These are phyloP conservation scores for Trichosanthes truncata DNA, from an alignment of 306 rosid species.

Conservation along the genomic window DNA sequence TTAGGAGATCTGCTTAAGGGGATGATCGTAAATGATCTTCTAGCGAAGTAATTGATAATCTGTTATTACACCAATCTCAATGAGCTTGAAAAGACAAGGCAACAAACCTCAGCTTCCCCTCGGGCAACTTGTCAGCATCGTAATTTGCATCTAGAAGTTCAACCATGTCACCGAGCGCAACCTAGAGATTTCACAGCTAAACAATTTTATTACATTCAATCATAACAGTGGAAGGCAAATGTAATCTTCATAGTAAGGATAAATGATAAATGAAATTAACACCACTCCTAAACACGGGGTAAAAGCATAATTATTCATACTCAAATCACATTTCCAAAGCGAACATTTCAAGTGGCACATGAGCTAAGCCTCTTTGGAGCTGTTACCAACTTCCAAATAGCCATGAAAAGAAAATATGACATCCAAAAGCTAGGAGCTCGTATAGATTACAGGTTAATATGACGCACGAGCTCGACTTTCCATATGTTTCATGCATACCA, in stretches of 20 bases:
- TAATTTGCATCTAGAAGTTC: slow-evolving; percentile 61
- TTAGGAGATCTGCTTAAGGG: background rate
- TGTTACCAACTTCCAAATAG: background rate
- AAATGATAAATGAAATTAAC: background rate
- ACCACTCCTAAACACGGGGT: background rate
- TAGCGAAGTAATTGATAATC: background rate
- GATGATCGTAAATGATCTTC: background rate
- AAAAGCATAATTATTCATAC: background rate
- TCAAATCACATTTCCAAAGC: background rate
- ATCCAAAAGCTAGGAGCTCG: background rate
- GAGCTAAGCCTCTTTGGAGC: background rate
- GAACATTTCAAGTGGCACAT: background rate
- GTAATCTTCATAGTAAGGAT: background rate
- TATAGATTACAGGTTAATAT: background rate
- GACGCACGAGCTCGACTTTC: background rate
- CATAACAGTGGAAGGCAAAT: background rate
- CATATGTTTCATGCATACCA: background rate
- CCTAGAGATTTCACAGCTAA: slow-evolving; percentile 27
- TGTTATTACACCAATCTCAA: background rate
- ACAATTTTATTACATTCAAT: background rate
- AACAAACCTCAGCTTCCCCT: slow-evolving; percentile 76
- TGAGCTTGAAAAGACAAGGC: slow-evolving; percentile 5
- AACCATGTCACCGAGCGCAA: slow-evolving; percentile 87
- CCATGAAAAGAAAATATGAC: background rate
- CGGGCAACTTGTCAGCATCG: slow-evolving; percentile 71